Percentiles rank a stretch among this genome's conserved stretches.
Evolutionary conservation across 179 eudicot genomes (phyloP).

Genomic region (Spinacia oleracea): DNA sequence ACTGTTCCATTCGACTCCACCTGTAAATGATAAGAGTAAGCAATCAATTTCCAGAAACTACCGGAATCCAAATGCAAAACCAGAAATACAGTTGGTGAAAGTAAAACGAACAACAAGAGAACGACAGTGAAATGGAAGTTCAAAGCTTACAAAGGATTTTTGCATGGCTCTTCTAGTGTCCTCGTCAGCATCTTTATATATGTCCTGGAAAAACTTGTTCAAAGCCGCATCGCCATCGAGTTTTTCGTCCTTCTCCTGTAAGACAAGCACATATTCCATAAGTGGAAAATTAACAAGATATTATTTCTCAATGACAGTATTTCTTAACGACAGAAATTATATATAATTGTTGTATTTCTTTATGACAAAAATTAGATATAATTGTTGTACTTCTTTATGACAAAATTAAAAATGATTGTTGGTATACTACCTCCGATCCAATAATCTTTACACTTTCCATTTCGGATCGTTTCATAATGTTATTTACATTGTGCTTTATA

Average conservation of each 20-base stretch:
- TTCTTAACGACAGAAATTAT: too few species aligned
- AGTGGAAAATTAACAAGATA: neutral
- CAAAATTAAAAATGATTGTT: too few species aligned
- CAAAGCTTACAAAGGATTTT: slow-evolving; percentile 78
- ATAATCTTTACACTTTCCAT: too few species aligned
- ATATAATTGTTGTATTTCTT: too few species aligned
- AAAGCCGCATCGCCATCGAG: slow-evolving; percentile 95
- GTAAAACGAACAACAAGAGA: neutral
- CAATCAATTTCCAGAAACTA: neutral
- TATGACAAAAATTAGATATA: too few species aligned
- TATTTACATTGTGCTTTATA: too few species aligned
- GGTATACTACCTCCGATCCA: too few species aligned
- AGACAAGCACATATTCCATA: neutral
- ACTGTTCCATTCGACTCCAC: slow-evolving; percentile 96
- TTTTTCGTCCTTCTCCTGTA: slow-evolving; percentile 94
- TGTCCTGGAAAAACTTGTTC: slow-evolving; percentile 91
- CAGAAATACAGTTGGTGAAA: neutral
- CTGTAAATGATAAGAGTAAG: slow-evolving; percentile 32
- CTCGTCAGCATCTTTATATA: slow-evolving; percentile 86
- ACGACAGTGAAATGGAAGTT: neutral
- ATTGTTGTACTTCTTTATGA: too few species aligned
- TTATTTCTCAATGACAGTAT: too few species aligned
- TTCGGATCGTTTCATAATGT: too few species aligned
- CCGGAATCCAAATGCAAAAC: neutral
- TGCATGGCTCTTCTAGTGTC: slow-evolving; percentile 93